These are phyloP conservation scores for Dillenia turbinata DNA, from an alignment of 164 flowering plant genomes.

Conservation along the genomic window DNA sequence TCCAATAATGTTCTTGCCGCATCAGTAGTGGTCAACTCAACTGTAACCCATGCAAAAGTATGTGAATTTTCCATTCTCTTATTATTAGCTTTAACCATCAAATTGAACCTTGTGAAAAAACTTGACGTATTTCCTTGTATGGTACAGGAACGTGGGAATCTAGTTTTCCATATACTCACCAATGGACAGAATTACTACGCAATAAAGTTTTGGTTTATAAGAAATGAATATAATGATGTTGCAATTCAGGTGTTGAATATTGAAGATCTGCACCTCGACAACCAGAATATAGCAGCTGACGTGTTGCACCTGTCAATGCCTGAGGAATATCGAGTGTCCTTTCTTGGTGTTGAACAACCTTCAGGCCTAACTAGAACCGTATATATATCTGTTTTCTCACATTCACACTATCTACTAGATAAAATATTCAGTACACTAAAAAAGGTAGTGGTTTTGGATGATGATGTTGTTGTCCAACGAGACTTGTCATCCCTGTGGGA, in stretches of 20 bases:
- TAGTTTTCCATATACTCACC: slow-evolving; percentile 86
- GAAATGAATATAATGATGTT: slow-evolving; percentile 53
- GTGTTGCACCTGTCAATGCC: slow-evolving; percentile 33
- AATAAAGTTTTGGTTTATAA: slow-evolving; percentile 78
- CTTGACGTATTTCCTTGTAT: slow-evolving; percentile 10
- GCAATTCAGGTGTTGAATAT: slow-evolving; percentile 65
- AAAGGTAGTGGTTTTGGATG: slow-evolving; percentile 77
- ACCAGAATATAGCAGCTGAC: slow-evolving; percentile 20
- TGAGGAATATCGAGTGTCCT: slow-evolving; percentile 79
- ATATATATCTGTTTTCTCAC: slow-evolving; percentile 72
- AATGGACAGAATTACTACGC: slow-evolving; percentile 75
- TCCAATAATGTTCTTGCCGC: slow-evolving; percentile 81
- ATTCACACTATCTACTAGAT: slow-evolving; percentile 72
- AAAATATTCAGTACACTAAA: slow-evolving; percentile 55
- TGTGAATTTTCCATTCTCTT: slow-evolving; percentile 1
- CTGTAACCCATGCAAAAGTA: slow-evolving; percentile 73
- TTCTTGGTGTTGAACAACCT: slow-evolving; percentile 21
- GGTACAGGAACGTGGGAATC: slow-evolving; percentile 71
- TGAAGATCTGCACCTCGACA: slow-evolving; percentile 47
- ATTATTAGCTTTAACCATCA: neutral
- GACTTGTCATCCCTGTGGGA: slow-evolving; percentile 83
- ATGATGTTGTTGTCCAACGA: slow-evolving; percentile 79
- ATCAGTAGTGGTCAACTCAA: slow-evolving; percentile 92
- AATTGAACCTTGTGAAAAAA: neutral
- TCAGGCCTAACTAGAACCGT: slow-evolving; percentile 35